Base-by-base conservation (phyloP, 208 protist species). In the Crithidia fasciculata region DNA sequence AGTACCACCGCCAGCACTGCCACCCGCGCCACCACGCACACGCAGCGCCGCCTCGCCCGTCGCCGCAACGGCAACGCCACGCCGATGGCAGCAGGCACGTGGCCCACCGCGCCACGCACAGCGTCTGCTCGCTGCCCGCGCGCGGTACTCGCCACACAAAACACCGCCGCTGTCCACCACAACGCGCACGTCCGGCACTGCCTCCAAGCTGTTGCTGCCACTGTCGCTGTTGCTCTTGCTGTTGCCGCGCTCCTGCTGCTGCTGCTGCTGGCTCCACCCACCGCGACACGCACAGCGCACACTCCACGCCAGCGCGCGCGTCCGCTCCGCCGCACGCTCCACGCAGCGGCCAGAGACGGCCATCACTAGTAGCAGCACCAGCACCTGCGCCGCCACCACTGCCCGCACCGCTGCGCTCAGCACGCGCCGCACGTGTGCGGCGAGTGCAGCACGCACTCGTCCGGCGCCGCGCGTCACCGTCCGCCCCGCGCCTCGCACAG, bases 21-120 rank as follows among this genome's bases (percentile, higher is more conserved):
- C 64, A 19, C 69, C 8, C 13, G 16, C 44, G 41, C 55, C 16
- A 19, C 56, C 70, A 40, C 76, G 70, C 78, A 87, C 59, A n/a
- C 77, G 78, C 74, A 77, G 41, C 54, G 61, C 74, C 54, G 82
- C 84, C 52, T 84, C 82, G 69, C 81, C 82, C 59, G 79, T 82
- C 67, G 77, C 52, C 43, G 71, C 79, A 10, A 81, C 67, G 59
- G n/a, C n/a, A n/a, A n/a, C 53, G 53, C 58, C 58, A 70, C 76
- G 37, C 78, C 75, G 52, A 78, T 61, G 57, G 13, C 40, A 12
- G 43, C 68, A 18, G 76, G 76, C 41, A 85, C 57, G 40, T 65
- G 47, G 55, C 79, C 74, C 55, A 87, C 41, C 15, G 55, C 57
- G 54, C 70, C n/a, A 78, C 63, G 59, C 54, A 68, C 61, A 72